Conservation (phyloP, 371 early-diverging fungal genomes). For the Dinochytrium kinnereticum region DNA sequence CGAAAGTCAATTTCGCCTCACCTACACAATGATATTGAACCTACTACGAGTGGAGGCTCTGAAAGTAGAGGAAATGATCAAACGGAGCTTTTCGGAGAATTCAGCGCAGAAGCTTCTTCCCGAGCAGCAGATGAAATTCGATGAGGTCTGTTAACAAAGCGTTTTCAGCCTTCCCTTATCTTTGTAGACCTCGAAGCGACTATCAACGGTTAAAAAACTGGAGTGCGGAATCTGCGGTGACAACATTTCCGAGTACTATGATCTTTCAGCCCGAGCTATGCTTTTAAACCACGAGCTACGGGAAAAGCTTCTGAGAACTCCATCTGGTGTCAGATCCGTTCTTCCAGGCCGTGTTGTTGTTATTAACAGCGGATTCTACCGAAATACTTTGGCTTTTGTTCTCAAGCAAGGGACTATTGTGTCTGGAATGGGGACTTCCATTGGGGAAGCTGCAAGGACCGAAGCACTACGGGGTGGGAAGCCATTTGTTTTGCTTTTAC, state of each 20-base stretch:
- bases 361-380: constrained; percentile 69
- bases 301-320: constrained; percentile 63
- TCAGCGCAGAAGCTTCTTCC: constrained; percentile 81
- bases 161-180: background rate
- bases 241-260: constrained; percentile 78
- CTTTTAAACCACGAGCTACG: constrained; percentile 64
- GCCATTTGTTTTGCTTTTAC: constrained; percentile 29
- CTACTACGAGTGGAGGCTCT: constrained; percentile 96
- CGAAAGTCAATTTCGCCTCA: constrained; percentile 95
- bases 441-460: background rate
- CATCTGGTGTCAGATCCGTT: constrained; percentile 69
- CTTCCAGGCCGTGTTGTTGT: constrained; percentile 74
- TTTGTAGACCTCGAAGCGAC: constrained; percentile 58
- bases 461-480: constrained; percentile 20
- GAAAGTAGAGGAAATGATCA: constrained; percentile 98
- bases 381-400: constrained; percentile 73
- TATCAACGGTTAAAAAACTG: constrained; percentile 67
- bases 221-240: constrained; percentile 82
- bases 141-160: constrained; percentile 28
- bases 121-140: constrained; percentile 42
- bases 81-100: constrained; percentile 96
- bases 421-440: background rate
- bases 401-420: constrained; percentile 55
- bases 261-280: constrained; percentile 65
- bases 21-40: constrained; percentile 99